Percentiles rank a stretch among this genome's conserved stretches.
Evolutionary conservation across 441 rosid species (phyloP).

Genomic region (Arabidopsis hybrid): DNA sequence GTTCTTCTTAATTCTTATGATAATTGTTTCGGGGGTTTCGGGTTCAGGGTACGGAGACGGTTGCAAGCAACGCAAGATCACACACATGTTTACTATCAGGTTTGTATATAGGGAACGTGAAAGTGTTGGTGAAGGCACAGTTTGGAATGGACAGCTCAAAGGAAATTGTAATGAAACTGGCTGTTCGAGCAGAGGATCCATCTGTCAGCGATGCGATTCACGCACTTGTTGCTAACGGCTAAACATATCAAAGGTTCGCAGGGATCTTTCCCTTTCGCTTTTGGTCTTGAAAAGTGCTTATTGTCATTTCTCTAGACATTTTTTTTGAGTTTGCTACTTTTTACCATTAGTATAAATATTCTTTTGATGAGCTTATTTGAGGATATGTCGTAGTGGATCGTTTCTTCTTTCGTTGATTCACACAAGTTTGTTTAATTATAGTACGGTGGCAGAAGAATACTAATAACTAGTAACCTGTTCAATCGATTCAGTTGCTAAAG

Average conservation of each 20-base stretch:
- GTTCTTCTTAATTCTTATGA: neutral
- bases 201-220: neutral
- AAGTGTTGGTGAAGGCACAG: slow-evolving; percentile 6
- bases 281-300: neutral
- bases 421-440: too few relatives aligned
- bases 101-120: slow-evolving; percentile 21
- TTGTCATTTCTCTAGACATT: neutral
- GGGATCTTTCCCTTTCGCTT: neutral
- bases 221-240: neutral
- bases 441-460: too few relatives aligned
- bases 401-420: too few relatives aligned
- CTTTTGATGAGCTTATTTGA: too few relatives aligned
- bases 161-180: neutral
- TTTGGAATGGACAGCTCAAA: slow-evolving; percentile 1
- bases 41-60: slow-evolving; percentile 7
- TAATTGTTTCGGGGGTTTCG: neutral
- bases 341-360: too few relatives aligned
- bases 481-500: too few relatives aligned
- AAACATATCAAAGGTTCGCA: neutral
- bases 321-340: neutral
- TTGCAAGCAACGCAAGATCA: slow-evolving; percentile 18
- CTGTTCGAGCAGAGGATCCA: neutral
- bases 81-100: slow-evolving; percentile 25
- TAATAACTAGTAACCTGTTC: too few relatives aligned
- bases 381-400: too few relatives aligned